A percentile compares a stretch with the other conserved stretches of the same genome.
phyloP scores from a whole-genome alignment of 139 green algal genomes.

The Coccomyxa sp. region DNA sequence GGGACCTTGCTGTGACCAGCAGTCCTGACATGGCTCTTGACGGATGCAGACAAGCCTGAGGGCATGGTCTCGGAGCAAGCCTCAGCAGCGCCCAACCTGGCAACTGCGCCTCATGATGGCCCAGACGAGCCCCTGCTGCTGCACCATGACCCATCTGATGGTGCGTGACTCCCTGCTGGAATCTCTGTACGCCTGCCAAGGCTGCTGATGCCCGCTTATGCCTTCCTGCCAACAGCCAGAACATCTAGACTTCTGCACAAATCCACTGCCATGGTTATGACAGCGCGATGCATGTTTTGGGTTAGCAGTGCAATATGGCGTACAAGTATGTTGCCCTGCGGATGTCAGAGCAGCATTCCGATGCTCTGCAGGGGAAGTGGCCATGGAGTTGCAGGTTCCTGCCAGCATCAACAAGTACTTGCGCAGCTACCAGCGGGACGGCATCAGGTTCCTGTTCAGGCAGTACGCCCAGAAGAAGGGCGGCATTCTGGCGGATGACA shows the following conservation, averaged over 20 bases:
- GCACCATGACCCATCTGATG: background rate
- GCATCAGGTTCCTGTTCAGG: conserved; percentile 55
- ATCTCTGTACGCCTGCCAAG: background rate
- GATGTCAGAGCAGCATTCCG: no score
- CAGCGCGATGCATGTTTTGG: no score
- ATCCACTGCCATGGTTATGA: no score
- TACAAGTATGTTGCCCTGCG: no score
- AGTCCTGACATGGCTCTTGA: no score
- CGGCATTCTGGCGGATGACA: conserved; percentile 66
- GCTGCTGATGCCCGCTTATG: no score
- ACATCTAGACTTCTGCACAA: no score
- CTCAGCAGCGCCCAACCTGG: conserved; percentile 16
- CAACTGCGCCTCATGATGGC: conserved; percentile 12
- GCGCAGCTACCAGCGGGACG: conserved; percentile 54
- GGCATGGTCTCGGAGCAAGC: background rate
- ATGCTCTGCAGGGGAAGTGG: background rate
- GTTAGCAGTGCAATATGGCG: no score
- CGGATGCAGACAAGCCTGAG: background rate
- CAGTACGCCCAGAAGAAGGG: conserved; percentile 38
- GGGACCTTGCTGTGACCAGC: background rate
- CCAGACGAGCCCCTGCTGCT: conserved; percentile 22
- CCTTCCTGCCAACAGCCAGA: no score
- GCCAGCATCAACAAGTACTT: conserved; percentile 45
- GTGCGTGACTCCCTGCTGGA: background rate
- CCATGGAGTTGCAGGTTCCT: conserved; percentile 29